These are phyloP conservation scores for Chaetothyriales sp. DNA, from an alignment of 2,329 filamentous ascomycete species.

Conservation along the genomic window DNA sequence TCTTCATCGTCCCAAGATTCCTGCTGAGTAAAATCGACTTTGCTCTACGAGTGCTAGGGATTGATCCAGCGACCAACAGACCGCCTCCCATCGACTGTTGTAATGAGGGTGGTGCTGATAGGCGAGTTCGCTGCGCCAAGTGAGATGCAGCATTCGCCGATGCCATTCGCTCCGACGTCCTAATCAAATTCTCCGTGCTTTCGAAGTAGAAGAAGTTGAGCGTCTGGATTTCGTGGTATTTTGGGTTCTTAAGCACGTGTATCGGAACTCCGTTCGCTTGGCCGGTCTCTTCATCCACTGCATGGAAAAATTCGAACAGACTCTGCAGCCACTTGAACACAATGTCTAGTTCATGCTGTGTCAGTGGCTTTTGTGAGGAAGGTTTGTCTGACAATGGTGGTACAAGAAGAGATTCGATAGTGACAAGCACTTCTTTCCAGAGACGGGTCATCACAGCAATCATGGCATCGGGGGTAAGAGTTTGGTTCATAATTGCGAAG, in stretches of 20 bases:
- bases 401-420: conserved; percentile 77
- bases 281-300: conserved; percentile 66
- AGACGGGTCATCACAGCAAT: conserved; percentile 92
- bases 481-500: conserved; percentile 97
- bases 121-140: conserved; percentile 50
- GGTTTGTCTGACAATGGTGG: conserved; percentile 91
- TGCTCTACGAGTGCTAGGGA: conserved; percentile 35
- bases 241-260: conserved; percentile 86
- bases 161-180: conserved; percentile 93
- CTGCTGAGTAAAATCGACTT: conserved; percentile 81
- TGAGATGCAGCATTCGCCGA: conserved; percentile 68
- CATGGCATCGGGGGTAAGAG: conserved; percentile 90
- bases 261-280: conserved; percentile 77
- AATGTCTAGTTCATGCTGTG: conserved; percentile 77
- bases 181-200: conserved; percentile 73
- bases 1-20: conserved; percentile 89
- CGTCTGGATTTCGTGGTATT: conserved; percentile 93
- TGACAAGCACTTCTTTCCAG: conserved; percentile 93
- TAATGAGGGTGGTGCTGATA: conserved; percentile 49
- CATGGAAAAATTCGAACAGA: conserved; percentile 89
- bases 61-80: conserved; percentile 35
- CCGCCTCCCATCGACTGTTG: conserved; percentile 31
- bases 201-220: conserved; percentile 99
- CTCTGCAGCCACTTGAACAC: conserved; percentile 89
- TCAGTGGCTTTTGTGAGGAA: conserved; percentile 68